A percentile compares a stretch with the other conserved stretches of the same genome.
phyloP scores from a whole-genome alignment of 108 stramenopile species.

The Cyclotella kingstonii region DNA sequence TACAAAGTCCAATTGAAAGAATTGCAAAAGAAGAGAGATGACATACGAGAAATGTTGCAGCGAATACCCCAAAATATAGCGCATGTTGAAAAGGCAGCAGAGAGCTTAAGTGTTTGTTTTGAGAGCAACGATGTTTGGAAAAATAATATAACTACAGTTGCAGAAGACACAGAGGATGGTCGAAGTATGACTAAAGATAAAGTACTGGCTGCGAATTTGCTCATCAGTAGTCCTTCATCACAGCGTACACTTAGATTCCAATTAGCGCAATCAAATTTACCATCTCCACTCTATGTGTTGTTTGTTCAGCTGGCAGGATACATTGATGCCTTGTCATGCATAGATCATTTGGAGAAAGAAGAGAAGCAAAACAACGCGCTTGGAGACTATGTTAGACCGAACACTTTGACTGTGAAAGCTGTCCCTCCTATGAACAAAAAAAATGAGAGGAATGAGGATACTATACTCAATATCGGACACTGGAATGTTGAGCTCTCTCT shows the following conservation, averaged over 20 bases:
- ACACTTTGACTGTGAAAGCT: constrained; percentile 27
- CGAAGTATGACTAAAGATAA: constrained; percentile 11
- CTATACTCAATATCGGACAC: background rate
- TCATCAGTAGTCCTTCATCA: constrained; percentile 19
- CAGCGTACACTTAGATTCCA: constrained; percentile 53
- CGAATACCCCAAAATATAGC: constrained; percentile 55
- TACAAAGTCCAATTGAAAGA: constrained; percentile 36
- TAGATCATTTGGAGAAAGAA: constrained; percentile 24
- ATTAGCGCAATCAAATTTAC: constrained; percentile 52
- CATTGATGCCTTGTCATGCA: constrained; percentile 51
- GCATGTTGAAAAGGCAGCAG: constrained; percentile 58
- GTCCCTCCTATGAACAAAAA: background rate
- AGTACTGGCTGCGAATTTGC: constrained; percentile 25
- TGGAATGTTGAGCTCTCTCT: constrained; percentile 35
- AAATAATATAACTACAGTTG: constrained; percentile 1
- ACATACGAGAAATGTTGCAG: constrained; percentile 37
- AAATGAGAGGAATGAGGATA: background rate
- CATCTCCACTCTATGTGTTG: constrained; percentile 66
- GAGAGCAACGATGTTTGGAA: constrained; percentile 9
- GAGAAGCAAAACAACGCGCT: background rate
- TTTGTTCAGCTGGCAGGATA: constrained; percentile 62
- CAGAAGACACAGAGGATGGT: background rate
- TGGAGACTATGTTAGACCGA: constrained; percentile 24
- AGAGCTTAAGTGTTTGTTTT: constrained; percentile 65
- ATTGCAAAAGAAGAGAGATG: constrained; percentile 29